phyloP scores from a whole-genome alignment of 129 eudicot species.

The Flaveria brownii region DNA sequence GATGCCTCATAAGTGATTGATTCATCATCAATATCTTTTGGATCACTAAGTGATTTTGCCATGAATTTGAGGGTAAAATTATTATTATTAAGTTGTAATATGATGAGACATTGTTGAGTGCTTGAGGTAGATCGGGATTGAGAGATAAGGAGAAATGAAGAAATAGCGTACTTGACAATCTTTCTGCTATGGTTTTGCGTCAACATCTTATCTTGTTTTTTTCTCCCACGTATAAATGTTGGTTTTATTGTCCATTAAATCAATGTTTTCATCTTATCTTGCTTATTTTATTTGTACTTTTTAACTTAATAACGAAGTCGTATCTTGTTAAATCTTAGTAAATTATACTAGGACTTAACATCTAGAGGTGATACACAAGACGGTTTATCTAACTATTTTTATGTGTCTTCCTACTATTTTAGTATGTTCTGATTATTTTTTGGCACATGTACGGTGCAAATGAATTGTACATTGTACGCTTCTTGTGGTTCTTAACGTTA shows the following conservation, averaged over 20 bases:
- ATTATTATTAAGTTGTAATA: not conserved
- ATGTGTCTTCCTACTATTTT: too few species aligned
- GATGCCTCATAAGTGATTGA: conserved; percentile 3
- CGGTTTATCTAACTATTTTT: too few species aligned
- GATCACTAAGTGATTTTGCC: conserved; percentile 15
- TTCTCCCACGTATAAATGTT: conserved; percentile 14
- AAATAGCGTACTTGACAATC: conserved; percentile 27
- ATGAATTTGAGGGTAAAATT: conserved; percentile 17
- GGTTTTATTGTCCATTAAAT: conserved; percentile 10
- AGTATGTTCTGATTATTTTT: too few species aligned
- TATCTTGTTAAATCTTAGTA: too few species aligned
- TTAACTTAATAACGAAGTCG: not conserved
- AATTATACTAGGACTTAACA: too few species aligned
- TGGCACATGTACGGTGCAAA: too few species aligned
- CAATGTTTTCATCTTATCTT: not conserved
- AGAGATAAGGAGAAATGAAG: conserved; percentile 6
- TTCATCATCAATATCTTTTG: conserved; percentile 8
- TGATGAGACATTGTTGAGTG: not conserved
- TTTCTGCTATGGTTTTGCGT: conserved; percentile 7
- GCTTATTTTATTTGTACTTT: not conserved
- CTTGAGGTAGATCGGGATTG: not conserved
- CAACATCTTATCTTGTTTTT: conserved; percentile 23
- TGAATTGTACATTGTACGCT: too few species aligned
- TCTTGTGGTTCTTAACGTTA: too few species aligned
- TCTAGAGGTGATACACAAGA: too few species aligned